Evolutionary conservation across 2,329 filamentous ascomycete genomes (phyloP), one percentile per base, ranked within the genome.

Genomic region (Aspergillus hortae): DNA sequence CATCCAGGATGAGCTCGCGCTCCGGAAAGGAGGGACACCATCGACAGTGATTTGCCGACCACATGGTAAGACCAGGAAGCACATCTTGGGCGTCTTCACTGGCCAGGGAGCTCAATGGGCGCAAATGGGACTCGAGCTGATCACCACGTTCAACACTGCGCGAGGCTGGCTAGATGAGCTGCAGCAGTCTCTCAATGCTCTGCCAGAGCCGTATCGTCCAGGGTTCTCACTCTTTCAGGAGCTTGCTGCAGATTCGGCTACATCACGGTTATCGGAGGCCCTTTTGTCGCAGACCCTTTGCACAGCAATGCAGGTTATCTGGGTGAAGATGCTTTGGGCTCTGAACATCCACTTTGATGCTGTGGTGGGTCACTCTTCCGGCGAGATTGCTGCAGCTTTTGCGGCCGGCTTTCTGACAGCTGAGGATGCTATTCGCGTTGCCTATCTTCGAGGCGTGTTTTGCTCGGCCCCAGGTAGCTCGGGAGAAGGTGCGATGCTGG

Each of bases 371-470:
- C 78, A 80, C 56, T 79, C 77, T 0, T 76, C 74, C 0, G 78
- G 78, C 2, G 78, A 81, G 55, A 80, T 80, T 14, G 77, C 63
- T 0, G 77, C 77, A 0, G 79, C 76, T 0, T 82, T 79, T 55
- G 76, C 77, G 0, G 73, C 76, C 0, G 78, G 77, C 0, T 64
- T 71, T 15, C 48, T 83, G 2, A 65, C 65, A 0, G 66, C 66
- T 1, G 45, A 59, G 1, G 73, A 77, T 10, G 77, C 78, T 3
- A 76, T 80, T 3, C 59, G 60, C 0, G 65, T 74, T 15, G 75
- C 77, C 0, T 80, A 77, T 56, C 75, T 75, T 47, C 73, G 79
- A 0, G 77, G 77, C 10, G 62, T 65, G 44, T 58, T 67, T 7
- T 55, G 56, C 1, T 49, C 60, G 6, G 60, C 61, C 3, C 38